phyloP scores from a whole-genome alignment of 2,329 filamentous ascomycete genomes.

The Exophiala viscosa region DNA sequence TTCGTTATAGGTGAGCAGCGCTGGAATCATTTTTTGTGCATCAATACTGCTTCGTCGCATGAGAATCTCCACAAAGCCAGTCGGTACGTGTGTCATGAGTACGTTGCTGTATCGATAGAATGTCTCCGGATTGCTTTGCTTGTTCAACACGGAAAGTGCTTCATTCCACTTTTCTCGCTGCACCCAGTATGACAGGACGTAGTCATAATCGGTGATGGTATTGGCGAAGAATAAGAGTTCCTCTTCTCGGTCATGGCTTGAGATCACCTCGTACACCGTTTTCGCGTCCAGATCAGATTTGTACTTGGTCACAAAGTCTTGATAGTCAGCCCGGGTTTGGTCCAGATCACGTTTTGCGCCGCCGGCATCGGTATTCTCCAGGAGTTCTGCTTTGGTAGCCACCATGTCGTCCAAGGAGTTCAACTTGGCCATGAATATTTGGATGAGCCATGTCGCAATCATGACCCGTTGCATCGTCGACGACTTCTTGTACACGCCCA shows the following conservation, averaged over 20 bases:
- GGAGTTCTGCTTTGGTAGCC: slow-evolving; percentile 77
- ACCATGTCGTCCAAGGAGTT: slow-evolving; percentile 94
- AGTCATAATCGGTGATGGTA: slow-evolving; percentile 85
- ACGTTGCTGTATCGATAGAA: slow-evolving; percentile 97
- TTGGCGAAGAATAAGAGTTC: slow-evolving; percentile 90
- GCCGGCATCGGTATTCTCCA: slow-evolving; percentile 65
- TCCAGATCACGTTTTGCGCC: slow-evolving; percentile 71
- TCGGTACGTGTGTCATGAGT: slow-evolving; percentile 83
- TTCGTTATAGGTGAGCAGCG: slow-evolving; percentile 88
- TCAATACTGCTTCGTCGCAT: slow-evolving; percentile 87
- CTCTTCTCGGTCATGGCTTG: slow-evolving; percentile 88
- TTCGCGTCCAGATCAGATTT: slow-evolving; percentile 84
- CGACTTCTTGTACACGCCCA: slow-evolving; percentile 75
- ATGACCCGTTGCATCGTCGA: slow-evolving; percentile 90
- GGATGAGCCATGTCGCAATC: slow-evolving; percentile 91
- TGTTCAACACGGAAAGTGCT: slow-evolving; percentile 82
- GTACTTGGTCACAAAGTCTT: slow-evolving; percentile 81
- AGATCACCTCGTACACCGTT: slow-evolving; percentile 93
- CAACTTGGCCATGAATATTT: slow-evolving; percentile 95
- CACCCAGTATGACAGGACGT: slow-evolving; percentile 94
- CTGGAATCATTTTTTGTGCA: slow-evolving; percentile 83
- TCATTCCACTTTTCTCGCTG: slow-evolving; percentile 90
- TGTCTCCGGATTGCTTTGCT: slow-evolving; percentile 84
- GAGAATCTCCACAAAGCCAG: slow-evolving; percentile 87
- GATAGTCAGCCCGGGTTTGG: slow-evolving; percentile 71